phyloP scores from a whole-genome alignment of 768 basidiomycete species.

The Lentinula sp. region DNA sequence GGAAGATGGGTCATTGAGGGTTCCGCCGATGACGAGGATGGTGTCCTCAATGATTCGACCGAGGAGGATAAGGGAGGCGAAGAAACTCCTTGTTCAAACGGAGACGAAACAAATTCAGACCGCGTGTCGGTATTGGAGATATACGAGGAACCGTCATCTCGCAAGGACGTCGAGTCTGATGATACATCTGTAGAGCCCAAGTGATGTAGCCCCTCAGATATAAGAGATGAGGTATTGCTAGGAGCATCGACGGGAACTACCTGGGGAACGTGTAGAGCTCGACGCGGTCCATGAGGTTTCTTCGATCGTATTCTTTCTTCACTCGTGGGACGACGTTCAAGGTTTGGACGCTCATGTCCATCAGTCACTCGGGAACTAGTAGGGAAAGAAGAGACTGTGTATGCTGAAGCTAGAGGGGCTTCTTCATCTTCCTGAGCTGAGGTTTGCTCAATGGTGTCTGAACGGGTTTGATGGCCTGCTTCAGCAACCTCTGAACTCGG shows the following conservation, averaged over 20 bases:
- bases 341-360: constrained; percentile 10
- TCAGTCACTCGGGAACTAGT: constrained; percentile 8
- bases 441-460: constrained; percentile 5
- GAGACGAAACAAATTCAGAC: constrained; percentile 7
- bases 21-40: constrained; percentile 46
- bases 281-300: background rate
- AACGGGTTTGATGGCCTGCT: constrained; percentile 9
- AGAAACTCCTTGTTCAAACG: constrained; percentile 14
- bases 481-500: constrained; percentile 11
- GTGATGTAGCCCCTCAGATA: background rate
- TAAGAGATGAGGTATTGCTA: background rate
- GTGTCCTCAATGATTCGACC: constrained; percentile 54
- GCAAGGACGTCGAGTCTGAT: constrained; percentile 12
- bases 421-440: background rate
- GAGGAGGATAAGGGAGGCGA: constrained; percentile 49
- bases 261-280: background rate
- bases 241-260: background rate
- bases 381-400: background rate
- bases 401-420: background rate
- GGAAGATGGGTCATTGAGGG: constrained; percentile 33
- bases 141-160: constrained; percentile 7
- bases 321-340: background rate
- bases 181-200: constrained; percentile 9
- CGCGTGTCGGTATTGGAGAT: constrained; percentile 26
- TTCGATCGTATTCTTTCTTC: background rate